These are phyloP conservation scores for Wickerhamomyces canadensis DNA, from an alignment of 805 yeast species.

Conservation along the genomic window DNA sequence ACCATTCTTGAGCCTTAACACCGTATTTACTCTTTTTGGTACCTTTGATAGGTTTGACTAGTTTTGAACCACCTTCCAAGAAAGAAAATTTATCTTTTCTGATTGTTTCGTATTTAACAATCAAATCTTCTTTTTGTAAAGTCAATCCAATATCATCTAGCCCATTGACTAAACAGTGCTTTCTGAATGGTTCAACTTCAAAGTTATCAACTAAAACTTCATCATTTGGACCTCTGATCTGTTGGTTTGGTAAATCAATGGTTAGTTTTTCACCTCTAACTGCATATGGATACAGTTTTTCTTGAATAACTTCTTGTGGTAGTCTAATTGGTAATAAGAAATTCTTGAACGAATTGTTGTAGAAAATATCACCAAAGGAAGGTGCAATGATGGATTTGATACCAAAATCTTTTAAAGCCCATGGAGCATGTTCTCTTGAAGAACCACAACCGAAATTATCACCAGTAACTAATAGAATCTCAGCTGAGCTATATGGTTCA, in stretches of 20 bases:
- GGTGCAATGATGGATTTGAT: conserved; percentile 95
- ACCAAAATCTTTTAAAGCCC: conserved; percentile 98
- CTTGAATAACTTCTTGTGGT: conserved; percentile 67
- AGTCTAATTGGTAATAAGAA: conserved; percentile 90
- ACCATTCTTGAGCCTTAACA: conserved; percentile 73
- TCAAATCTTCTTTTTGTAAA: conserved; percentile 78
- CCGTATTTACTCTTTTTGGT: conserved; percentile 65
- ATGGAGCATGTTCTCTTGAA: conserved; percentile 98
- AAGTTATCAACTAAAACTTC: conserved; percentile 77
- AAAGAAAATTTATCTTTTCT: conserved; percentile 83
- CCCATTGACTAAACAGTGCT: conserved; percentile 91
- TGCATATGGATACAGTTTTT: conserved; percentile 77
- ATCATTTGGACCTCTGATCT: conserved; percentile 59
- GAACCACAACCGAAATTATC: conserved; percentile 99
- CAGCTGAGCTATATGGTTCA: conserved; percentile 73
- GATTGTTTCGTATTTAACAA: conserved; percentile 63
- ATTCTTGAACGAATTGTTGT: conserved; percentile 95
- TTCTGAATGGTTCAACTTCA: conserved; percentile 87
- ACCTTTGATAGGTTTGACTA: conserved; percentile 61
- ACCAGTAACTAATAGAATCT: conserved; percentile 86
- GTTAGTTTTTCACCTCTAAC: conserved; percentile 60
- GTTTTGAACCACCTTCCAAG: conserved; percentile 82
- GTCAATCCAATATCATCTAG: conserved; percentile 97
- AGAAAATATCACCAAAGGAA: conserved; percentile 96
- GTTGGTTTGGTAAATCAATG: conserved; percentile 84